These are phyloP conservation scores for Diaporthe vexans DNA, from an alignment of 2,329 filamentous ascomycete species.

Conservation along the genomic window DNA sequence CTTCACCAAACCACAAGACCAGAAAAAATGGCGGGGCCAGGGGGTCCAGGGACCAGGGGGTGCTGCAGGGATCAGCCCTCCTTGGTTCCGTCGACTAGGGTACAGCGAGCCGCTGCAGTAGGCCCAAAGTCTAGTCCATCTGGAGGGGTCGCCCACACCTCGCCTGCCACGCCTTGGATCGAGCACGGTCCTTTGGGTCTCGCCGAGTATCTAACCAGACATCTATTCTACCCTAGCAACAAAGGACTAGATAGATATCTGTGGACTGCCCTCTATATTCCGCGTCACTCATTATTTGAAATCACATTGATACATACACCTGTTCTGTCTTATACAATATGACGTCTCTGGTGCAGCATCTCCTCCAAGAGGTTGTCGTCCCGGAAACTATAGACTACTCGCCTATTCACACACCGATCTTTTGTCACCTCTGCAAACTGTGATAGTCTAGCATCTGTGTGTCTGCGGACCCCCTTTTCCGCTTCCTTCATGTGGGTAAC, in stretches of 20 bases:
- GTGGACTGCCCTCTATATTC: not conserved
- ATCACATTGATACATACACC: not conserved
- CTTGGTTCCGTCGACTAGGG: not conserved
- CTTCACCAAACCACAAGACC: conserved; percentile 33
- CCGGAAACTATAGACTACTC: too few relatives aligned
- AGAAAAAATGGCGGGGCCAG: conserved; percentile 20
- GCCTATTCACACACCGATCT: conserved; percentile 10
- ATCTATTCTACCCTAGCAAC: not conserved
- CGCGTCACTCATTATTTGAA: not conserved
- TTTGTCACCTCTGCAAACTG: not conserved
- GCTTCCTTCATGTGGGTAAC: conserved; percentile 26
- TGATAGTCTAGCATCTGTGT: not conserved
- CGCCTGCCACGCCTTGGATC: not conserved
- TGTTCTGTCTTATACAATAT: not conserved
- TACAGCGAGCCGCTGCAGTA: not conserved
- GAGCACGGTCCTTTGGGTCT: conserved; percentile 5
- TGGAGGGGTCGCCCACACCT: not conserved
- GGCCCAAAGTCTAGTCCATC: not conserved
- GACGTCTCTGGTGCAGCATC: not conserved
- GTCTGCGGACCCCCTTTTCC: conserved; percentile 1
- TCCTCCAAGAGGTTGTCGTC: not conserved
- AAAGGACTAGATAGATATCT: not conserved
- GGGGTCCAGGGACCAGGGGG: conserved; percentile 18
- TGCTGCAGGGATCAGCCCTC: not conserved
- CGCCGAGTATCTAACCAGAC: not conserved